Evolutionary conservation across 805 yeast species (phyloP), one percentile per base, ranked within the genome.

Genomic region (Candida silvicultrix): DNA sequence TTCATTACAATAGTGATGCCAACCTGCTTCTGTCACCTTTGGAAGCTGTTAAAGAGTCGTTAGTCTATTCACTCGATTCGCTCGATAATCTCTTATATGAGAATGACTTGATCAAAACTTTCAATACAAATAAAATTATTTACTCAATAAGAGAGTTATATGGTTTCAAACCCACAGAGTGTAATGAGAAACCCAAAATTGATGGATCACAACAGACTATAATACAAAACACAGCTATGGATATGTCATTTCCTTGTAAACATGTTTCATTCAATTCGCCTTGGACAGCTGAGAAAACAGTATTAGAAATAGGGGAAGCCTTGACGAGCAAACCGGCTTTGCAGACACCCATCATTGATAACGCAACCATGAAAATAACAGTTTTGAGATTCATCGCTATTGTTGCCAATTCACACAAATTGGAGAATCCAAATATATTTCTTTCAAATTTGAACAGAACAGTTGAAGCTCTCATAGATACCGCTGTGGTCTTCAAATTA

Each of bases 381-480:
- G 32, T 67, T 6, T 34, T 66, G 25, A 56, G 62, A 38, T 59
- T 74, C 22, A 43, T 73, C 14, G 60, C 63, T 0, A 55, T 68
- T 21, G 66, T 69, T 5, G 57, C 67, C 2, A 65, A 66, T n/a
- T 48, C 61, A 10, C 47, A 55, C 2, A 42, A 50, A 2, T 54
- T 56, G 45, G 58, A 57, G 19, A 72, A 72, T 47, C 68, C 71
- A 1, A 66, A 62, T 35, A 59, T 68, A 10, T 75, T 65, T 45
- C 53, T 72, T 11, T 52, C 57, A 21, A 57, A 69, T 5, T 72
- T 72, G 49, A 69, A 64, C 38, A 59, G 63, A 11, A 53, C 71
- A 2, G 57, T 77, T 49, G 74, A 70, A 34, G 59, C 57, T 18
- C 42, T 77, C 23, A 56, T 75, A 16, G 75, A 72, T 32, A 59